Base-by-base conservation (phyloP, 306 rosid species). In the Medicago arabica region DNA sequence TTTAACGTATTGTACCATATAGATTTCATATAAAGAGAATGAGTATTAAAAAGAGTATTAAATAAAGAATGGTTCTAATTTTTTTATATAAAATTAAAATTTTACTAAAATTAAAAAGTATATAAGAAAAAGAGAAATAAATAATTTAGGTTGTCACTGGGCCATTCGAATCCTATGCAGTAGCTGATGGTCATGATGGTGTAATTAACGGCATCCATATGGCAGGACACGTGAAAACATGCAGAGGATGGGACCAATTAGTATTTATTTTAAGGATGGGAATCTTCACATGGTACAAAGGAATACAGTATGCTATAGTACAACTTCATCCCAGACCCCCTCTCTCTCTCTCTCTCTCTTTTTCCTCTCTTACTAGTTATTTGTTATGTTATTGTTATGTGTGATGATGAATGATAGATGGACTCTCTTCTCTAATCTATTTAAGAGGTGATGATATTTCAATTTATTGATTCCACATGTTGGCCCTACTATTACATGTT, bases 141-240 rank as follows among this genome's bases (percentile, higher is more conserved):
- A 79, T 50, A 60, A 17, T 59, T 67, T 34, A 36, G 86, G 81
- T 74, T 78, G 72, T 75, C 57, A 81, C 75, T 87, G 83, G 79
- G 86, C 83, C 80, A 78, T 47, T 66, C 81, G 98, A 90, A 95
- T 95, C 97, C 97, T 82, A 95, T 90, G 97, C 96, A 92, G 97
- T 83, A 83, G 96, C 78, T 79, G 91, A 81, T 85, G 88, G 58
- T 81, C 66, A 88, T 90, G 96, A 91, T 88, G 97, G 91, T 88
- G 93, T 80, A 83, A 91, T 93, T 82, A 90, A 88, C 92, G 89
- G 97, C 97, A 88, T 85, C 74, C 69, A 85, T 73, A 85, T 92
- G 93, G 92, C 93, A 89, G 93, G 97, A 88, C 97, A 95, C 97
- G 97, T 92, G 99, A 95, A 85, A 84, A 83, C 91, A 87, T 85